These are phyloP conservation scores for Saksenaea oblongispora DNA, from an alignment of 371 early-diverging fungal genomes.

Conservation along the genomic window DNA sequence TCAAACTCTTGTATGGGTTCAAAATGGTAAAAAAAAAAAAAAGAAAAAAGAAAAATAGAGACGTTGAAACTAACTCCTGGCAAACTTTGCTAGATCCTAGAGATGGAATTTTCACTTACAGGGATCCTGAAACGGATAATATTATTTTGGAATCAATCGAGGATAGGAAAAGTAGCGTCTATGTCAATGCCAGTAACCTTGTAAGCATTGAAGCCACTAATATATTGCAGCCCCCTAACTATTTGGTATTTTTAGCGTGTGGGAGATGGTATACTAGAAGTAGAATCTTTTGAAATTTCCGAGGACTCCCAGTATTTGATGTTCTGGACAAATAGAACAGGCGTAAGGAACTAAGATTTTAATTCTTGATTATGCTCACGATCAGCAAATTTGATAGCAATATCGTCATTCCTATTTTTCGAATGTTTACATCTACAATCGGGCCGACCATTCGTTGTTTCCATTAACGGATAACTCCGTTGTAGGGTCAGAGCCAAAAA, in stretches of 20 bases:
- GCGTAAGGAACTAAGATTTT: constrained; percentile 33
- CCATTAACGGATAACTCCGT: constrained; percentile 57
- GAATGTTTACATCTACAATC: constrained; percentile 75
- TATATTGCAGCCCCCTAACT: no score
- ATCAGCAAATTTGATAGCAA: constrained; percentile 33
- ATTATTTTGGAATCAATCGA: constrained; percentile 47
- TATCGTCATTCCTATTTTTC: constrained; percentile 87
- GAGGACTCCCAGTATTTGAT: constrained; percentile 79
- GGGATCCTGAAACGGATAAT: constrained; percentile 39
- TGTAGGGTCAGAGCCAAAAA: constrained; percentile 31
- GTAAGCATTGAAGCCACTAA: constrained; percentile 16
- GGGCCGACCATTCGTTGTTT: constrained; percentile 49
- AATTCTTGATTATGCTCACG: neutral
- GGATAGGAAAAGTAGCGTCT: constrained; percentile 28
- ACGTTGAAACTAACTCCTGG: neutral
- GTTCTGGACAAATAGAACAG: constrained; percentile 62
- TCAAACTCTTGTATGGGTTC: constrained; percentile 52
- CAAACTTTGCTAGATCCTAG: constrained; percentile 14
- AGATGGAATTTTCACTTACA: constrained; percentile 56
- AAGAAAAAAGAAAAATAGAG: neutral
- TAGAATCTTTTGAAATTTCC: constrained; percentile 64
- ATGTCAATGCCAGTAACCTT: constrained; percentile 34
- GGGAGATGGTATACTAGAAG: constrained; percentile 27
- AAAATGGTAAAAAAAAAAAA: constrained; percentile 40
- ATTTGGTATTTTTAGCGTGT: constrained; percentile 10